Conservation (phyloP, 164 flowering plant genomes). For the Chloranthus sessilifolius region DNA sequence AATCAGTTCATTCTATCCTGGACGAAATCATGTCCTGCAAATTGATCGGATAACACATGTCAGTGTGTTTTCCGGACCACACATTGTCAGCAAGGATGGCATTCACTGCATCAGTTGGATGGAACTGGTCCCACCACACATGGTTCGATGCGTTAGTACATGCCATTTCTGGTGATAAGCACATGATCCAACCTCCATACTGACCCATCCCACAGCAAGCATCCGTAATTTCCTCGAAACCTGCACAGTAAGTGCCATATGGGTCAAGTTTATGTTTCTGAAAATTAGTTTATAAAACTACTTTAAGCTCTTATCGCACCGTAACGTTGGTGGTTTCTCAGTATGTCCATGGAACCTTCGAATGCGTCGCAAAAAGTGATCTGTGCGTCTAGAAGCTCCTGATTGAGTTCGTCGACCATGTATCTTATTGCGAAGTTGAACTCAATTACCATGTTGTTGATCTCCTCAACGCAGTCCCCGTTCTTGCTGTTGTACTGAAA, state of each 20-base stretch:
- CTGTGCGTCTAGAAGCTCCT: constrained; percentile 48
- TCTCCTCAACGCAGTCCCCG: constrained; percentile 60
- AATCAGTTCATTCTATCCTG: too few species aligned
- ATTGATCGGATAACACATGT: constrained; percentile 83
- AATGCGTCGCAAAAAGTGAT: constrained; percentile 72
- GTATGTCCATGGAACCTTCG: constrained; percentile 76
- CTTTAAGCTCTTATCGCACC: constrained; percentile 50
- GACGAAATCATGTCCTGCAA: constrained; percentile 50
- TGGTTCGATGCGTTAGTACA: constrained; percentile 66
- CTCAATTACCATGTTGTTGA: constrained; percentile 72
- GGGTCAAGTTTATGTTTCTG: too few species aligned
- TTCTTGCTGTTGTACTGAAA: constrained; percentile 48
- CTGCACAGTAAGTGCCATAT: constrained; percentile 28
- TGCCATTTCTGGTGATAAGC: constrained; percentile 72
- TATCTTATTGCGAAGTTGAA: constrained; percentile 74
- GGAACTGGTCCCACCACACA: constrained; percentile 96
- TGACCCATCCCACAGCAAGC: constrained; percentile 88
- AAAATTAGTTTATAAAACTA: too few species aligned
- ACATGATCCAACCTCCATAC: constrained; percentile 71
- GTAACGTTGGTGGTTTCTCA: constrained; percentile 44
- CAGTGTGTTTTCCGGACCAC: constrained; percentile 69
- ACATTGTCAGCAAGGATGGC: constrained; percentile 82
- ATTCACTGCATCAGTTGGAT: constrained; percentile 86
- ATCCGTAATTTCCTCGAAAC: constrained; percentile 54
- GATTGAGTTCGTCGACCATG: constrained; percentile 50